Conservation (phyloP, 2,329 filamentous ascomycete genomes). For the Alternaria longipes region DNA sequence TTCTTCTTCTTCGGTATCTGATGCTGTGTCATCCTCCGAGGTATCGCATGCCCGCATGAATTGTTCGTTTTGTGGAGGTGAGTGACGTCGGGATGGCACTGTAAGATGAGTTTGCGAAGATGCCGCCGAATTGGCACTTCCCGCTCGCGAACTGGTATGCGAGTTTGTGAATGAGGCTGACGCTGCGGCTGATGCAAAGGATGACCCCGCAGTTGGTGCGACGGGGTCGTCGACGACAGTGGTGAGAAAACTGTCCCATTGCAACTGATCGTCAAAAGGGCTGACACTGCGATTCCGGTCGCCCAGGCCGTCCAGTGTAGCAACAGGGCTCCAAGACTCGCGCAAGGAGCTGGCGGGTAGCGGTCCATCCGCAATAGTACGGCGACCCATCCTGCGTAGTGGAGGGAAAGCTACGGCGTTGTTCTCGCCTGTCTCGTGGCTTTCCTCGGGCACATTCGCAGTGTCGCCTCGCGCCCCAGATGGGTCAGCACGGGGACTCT, state of each 20-base stretch:
- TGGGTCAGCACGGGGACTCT: conserved; percentile 17
- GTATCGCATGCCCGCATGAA: conserved; percentile 64
- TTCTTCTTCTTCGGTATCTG: conserved; percentile 64
- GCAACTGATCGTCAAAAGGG: conserved; percentile 62
- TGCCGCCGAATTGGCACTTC: conserved; percentile 54
- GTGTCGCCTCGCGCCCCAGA: conserved; percentile 10
- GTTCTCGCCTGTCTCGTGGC: conserved; percentile 35
- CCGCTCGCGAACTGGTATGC: conserved; percentile 53
- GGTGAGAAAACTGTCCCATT: conserved; percentile 82
- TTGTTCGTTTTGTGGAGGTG: conserved; percentile 49
- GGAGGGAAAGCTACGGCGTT: conserved; percentile 46
- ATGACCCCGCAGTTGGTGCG: conserved; percentile 81
- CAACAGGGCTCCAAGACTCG: conserved; percentile 50
- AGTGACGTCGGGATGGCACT: conserved; percentile 46
- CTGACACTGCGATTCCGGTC: conserved; percentile 86
- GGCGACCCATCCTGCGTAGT: conserved; percentile 51
- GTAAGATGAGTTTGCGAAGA: conserved; percentile 52
- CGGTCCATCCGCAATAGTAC: conserved; percentile 48
- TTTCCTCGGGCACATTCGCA: conserved; percentile 25
- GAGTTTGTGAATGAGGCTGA: conserved; percentile 59
- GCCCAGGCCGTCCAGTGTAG: conserved; percentile 74
- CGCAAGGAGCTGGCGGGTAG: conserved; percentile 49
- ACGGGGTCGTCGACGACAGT: conserved; percentile 85
- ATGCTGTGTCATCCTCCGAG: conserved; percentile 52
- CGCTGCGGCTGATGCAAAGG: conserved; percentile 75